Evolutionary conservation across 345 rosid genomes (phyloP), one percentile per base, ranked within the genome.

Genomic region (Populus euphratica): DNA sequence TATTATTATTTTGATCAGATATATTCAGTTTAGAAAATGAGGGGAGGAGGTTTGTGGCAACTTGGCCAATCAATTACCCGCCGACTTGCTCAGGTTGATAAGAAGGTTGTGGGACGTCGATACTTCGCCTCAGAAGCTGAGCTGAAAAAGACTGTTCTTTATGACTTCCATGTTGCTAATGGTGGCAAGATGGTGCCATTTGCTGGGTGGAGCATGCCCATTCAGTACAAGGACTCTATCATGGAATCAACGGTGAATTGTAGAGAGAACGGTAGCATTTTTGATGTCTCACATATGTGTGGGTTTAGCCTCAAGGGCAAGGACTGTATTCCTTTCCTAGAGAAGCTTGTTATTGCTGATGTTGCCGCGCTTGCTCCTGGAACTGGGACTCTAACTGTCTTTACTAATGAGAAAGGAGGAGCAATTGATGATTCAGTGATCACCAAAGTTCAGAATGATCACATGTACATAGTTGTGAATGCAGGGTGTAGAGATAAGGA

Each of bases 151-250:
- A 96, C 98, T 2, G 98, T 78, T 52, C 97, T 96, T 72, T 88
- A 92, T 70, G 97, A 93, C 80, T 96, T 91, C 82, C 98, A 96
- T 41, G 88, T 93, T 20, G 82, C 89, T 16, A 61, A 92, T 80
- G 98, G 97, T 7, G 97, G 89, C 75, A 96, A 96, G 88, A 96
- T 94, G 99, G 99, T 92, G 67, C 99, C 98, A 25, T 96, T 96
- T 76, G 99, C 99, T 68, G 98, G 98, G 72, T 96, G 98, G 98
- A 88, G 97, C 87, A 96, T 96, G 99, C 99, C 99, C 11, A 91
- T 96, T 79, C 98, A 94, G 81, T 96, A 94, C 90, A 96, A 92
- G 84, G 99, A 92, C 74, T 96, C 98, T 0, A 93, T 96, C 84
- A 96, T 96, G 86, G 99, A 96, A 84, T 96, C 99, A 3, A 90